Conservation (phyloP, 116 monocot genomes). For the Posidonia oceanica region DNA sequence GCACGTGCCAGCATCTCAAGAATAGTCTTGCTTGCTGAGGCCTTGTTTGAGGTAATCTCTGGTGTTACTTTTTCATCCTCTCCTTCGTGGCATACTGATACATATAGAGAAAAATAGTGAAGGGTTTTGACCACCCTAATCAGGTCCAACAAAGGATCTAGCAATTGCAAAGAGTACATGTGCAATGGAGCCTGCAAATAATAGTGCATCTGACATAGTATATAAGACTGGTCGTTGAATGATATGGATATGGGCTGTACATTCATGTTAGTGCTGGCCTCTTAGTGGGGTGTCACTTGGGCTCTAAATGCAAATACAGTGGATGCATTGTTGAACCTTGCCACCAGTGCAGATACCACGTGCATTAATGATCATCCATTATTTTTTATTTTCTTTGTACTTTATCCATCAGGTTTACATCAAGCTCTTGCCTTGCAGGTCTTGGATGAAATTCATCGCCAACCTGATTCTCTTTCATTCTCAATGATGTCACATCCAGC, state of each 20-base stretch:
- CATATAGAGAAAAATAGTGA: background rate
- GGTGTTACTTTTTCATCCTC: background rate
- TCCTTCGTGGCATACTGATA: background rate
- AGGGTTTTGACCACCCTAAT: no score
- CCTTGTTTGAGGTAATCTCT: slow-evolving; percentile 62
- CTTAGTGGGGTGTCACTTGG: no score
- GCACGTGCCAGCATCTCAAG: slow-evolving; percentile 65
- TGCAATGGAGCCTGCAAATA: no score
- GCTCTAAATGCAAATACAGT: background rate
- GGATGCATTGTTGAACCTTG: background rate
- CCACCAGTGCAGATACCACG: background rate
- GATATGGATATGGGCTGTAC: no score
- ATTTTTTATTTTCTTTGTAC: no score
- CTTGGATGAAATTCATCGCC: slow-evolving; percentile 80
- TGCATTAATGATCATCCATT: no score
- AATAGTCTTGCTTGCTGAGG: slow-evolving; percentile 72
- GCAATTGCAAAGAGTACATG: no score
- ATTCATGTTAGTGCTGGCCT: no score
- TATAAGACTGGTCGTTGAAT: no score
- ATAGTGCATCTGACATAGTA: no score
- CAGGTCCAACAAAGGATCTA: no score
- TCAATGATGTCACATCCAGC: slow-evolving; percentile 61
- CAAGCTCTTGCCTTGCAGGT: slow-evolving; percentile 26
- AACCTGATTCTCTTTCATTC: slow-evolving; percentile 51
- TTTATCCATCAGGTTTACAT: background rate